Percentiles rank a stretch among this genome's conserved stretches.
These are phyloP conservation scores for Lipomyces orientalis DNA, from an alignment of 805 yeast species.

Conservation along the genomic window DNA sequence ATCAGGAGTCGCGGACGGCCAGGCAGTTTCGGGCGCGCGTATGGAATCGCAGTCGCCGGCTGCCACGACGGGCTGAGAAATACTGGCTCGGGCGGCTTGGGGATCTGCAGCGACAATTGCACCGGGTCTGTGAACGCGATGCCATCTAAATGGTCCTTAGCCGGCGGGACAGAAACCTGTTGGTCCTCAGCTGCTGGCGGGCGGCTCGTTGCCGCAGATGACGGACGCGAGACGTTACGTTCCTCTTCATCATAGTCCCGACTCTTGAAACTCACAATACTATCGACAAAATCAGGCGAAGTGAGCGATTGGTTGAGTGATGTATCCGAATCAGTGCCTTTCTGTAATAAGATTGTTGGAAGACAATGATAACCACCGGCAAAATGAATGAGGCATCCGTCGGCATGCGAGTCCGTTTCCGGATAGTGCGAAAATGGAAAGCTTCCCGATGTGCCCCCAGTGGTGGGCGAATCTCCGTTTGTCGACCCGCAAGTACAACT, in stretches of 20 bases:
- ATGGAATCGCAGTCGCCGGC: not conserved
- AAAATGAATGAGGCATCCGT: not conserved
- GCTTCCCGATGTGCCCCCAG: constrained; percentile 3
- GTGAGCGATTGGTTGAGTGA: not conserved
- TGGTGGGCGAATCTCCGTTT: not conserved
- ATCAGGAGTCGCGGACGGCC: not conserved
- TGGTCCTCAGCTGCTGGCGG: not conserved
- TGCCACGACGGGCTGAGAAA: not conserved
- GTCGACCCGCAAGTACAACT: not conserved
- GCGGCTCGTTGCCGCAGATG: not conserved
- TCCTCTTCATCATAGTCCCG: not conserved
- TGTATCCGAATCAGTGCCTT: not conserved
- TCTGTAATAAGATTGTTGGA: constrained; percentile 5
- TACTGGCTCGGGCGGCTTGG: not conserved
- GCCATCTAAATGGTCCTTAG: not conserved
- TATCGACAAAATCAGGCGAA: not conserved
- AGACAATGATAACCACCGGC: constrained; percentile 3
- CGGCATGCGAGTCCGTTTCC: not conserved
- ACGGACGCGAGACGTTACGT: not conserved
- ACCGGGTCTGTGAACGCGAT: constrained; percentile 3
- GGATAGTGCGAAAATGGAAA: constrained; percentile 6
- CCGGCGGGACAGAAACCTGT: not conserved
- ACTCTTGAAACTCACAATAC: not conserved
- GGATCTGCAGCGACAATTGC: not conserved
- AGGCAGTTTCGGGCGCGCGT: not conserved